Conservation (phyloP, 768 basidiomycete genomes). For the Punctularia strigosozonata region DNA sequence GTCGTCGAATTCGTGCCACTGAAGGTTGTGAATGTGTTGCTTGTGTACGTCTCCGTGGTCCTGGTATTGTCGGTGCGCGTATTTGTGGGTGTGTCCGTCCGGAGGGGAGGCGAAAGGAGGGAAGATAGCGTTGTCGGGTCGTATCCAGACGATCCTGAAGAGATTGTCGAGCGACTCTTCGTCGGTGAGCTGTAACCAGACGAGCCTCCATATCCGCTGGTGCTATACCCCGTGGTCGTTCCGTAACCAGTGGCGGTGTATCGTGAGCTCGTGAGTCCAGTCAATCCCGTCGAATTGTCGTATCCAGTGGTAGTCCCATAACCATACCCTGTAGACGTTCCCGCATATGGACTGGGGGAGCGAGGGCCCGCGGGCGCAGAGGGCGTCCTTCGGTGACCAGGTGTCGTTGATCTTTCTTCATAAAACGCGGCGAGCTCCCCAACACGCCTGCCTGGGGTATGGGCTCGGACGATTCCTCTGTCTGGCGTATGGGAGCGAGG, state of each 20-base stretch:
- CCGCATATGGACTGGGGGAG: constrained; percentile 24
- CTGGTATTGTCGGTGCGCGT: constrained; percentile 26
- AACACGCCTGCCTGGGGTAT: constrained; percentile 41
- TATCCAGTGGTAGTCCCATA: constrained; percentile 22
- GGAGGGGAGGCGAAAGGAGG: constrained; percentile 36
- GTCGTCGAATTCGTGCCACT: constrained; percentile 17
- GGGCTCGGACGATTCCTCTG: constrained; percentile 27
- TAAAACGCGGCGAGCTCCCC: constrained; percentile 69
- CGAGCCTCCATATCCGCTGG: background rate
- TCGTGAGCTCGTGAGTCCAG: constrained; percentile 3
- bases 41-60: constrained; percentile 13
- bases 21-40: constrained; percentile 29
- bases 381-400: constrained; percentile 39
- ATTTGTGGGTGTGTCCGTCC: constrained; percentile 23
- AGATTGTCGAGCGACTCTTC: background rate
- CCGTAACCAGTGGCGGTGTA: background rate
- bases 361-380: constrained; percentile 31
- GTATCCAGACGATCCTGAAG: too few relatives aligned
- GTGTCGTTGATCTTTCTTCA: constrained; percentile 37
- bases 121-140: constrained; percentile 21
- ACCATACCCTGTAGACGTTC: constrained; percentile 22
- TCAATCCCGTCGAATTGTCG: constrained; percentile 15
- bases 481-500: constrained; percentile 40
- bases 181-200: background rate
- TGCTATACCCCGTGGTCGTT: background rate